Base-by-base conservation (phyloP, 1,284 basidiomycete genomes). In the Marasmius sp. region DNA sequence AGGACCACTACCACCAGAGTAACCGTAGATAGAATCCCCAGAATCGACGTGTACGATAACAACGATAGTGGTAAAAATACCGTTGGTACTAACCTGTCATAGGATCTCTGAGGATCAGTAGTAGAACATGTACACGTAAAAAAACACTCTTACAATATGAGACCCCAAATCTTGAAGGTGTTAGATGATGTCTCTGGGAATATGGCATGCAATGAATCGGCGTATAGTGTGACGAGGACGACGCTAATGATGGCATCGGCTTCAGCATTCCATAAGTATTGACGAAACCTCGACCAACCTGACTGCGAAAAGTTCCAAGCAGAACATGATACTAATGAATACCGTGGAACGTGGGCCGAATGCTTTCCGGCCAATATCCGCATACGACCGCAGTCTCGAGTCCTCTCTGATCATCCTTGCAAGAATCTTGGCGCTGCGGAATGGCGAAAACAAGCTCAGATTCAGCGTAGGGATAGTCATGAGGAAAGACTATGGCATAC, bases 301-400 rank as follows among this genome's bases (percentile, higher is more conserved):
- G 60, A 93, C 82, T 36, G 91, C 86, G 72, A 95, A 95, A 2
- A 95, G 75, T 74, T 96, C 94, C 14, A 95, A 75, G 69, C 92
- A 95, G 73, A 96, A 97, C 60, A 97, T 76, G 2, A 81, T 66
- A 60, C 87, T 91, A 57, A 94, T 92, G 58, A 91, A 71, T 2
- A 84, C 75, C 45, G 85, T 87, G 0, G 89, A 89, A 55, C 80
- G 81, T 3, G 83, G 82, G 3, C 94, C 95, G 72, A 96, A 96
- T 1, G 94, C 94, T 70, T 91, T 93, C 60, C 86, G 84, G 33
- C 93, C 93, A 63, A 97, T 93, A 71, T 97, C 95, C 6, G 93
- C 87, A 73, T 97, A 97, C 1, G 94, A 94, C 37, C 85, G 82
- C 56, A 95, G 71, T 11, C 81, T 82, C 2, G 85, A 82, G 70